Percentiles rank a stretch among this genome's conserved stretches.
Evolutionary conservation across 768 basidiomycete genomes (phyloP).

Genomic region (Cyclocybe aegerita): DNA sequence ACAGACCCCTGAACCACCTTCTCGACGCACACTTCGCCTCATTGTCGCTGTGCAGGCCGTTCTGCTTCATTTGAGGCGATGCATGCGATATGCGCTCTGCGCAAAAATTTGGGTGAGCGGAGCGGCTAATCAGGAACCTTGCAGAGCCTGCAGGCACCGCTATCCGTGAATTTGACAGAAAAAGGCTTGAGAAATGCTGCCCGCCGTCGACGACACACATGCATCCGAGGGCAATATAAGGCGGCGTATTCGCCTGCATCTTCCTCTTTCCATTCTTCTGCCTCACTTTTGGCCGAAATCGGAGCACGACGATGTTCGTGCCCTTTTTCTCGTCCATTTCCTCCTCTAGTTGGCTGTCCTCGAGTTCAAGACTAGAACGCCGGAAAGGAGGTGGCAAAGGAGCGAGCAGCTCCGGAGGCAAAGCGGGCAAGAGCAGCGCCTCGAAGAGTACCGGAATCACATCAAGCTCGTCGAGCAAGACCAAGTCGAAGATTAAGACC

Average conservation of each 20-base stretch:
- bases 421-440: slow-evolving; percentile 12
- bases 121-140: too few species aligned
- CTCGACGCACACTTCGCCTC: too few species aligned
- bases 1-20: too few species aligned
- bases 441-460: neutral
- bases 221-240: too few species aligned
- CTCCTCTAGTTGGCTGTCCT: neutral
- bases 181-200: too few species aligned
- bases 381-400: slow-evolving; percentile 17
- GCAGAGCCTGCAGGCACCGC: too few species aligned
- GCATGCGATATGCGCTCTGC: too few species aligned
- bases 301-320: slow-evolving; percentile 13
- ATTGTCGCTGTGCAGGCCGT: neutral
- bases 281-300: too few species aligned
- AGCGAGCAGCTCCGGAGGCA: slow-evolving; percentile 7
- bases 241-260: neutral
- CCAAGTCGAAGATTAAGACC: slow-evolving; percentile 15
- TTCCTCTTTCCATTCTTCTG: neutral
- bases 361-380: neutral
- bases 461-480: neutral
- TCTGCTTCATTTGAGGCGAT: neutral
- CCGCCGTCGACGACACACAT: too few species aligned
- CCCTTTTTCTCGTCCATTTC: slow-evolving; percentile 14
- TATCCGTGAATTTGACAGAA: too few species aligned
- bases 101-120: too few species aligned